Percentiles rank a stretch among this genome's conserved stretches.
Conservation (phyloP, 1,284 basidiomycete species). For the Marasmius oreades region DNA sequence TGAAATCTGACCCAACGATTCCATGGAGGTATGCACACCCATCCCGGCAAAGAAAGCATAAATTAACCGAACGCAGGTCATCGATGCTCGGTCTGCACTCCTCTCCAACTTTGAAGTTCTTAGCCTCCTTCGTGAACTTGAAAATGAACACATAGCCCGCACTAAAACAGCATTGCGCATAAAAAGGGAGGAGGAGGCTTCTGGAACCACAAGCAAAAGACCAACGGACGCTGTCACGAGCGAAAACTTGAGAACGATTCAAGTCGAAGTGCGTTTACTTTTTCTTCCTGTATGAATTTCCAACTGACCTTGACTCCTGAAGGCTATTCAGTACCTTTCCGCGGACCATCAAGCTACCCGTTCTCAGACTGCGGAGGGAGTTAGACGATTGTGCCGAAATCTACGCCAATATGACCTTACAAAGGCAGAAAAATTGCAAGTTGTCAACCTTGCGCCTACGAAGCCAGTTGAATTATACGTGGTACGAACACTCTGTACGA, state of each 20-base stretch:
- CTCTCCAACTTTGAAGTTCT: conserved; percentile 88
- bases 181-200: conserved; percentile 67
- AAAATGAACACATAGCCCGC: conserved; percentile 65
- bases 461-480: conserved; percentile 86
- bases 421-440: conserved; percentile 88
- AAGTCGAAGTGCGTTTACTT: conserved; percentile 69
- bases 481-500: conserved; percentile 40
- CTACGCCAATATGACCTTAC: conserved; percentile 75
- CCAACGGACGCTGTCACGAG: conserved; percentile 44
- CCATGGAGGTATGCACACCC: no score
- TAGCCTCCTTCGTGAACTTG: conserved; percentile 71
- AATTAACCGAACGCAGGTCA: no score
- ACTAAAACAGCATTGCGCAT: conserved; percentile 61
- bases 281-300: background rate
- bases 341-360: conserved; percentile 68
- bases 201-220: conserved; percentile 34
- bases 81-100: conserved; percentile 75
- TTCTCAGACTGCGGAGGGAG: conserved; percentile 62
- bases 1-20: no score
- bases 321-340: conserved; percentile 84
- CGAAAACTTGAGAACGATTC: conserved; percentile 84
- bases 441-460: conserved; percentile 85
- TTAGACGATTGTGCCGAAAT: conserved; percentile 62
- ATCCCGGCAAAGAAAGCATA: no score
- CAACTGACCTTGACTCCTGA: conserved; percentile 5